Percentiles rank a stretch among this genome's conserved stretches.
Evolutionary conservation across 163 green algal species (phyloP).

Genomic region (Chlamydomonas reinhardtii): DNA sequence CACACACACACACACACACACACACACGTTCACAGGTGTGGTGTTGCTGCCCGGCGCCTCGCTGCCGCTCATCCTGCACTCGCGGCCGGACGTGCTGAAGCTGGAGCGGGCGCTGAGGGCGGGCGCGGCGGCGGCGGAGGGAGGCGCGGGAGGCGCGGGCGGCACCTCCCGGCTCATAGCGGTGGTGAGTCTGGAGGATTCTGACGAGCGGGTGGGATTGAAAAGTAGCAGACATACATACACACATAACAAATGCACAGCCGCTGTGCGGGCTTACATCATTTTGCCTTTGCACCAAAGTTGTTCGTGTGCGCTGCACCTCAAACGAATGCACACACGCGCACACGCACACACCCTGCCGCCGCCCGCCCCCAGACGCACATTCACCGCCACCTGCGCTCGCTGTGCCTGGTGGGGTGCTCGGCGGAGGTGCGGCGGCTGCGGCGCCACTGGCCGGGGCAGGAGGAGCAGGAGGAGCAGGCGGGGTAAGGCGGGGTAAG

Average conservation of each 20-base stretch:
- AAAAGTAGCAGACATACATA: no score
- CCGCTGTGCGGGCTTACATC: no score
- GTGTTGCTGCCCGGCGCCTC: constrained; percentile 30
- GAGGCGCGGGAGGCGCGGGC: neutral
- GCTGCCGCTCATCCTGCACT: constrained; percentile 37
- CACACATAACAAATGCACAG: no score
- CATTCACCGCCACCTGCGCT: neutral
- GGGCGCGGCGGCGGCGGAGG: neutral
- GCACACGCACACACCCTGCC: no score
- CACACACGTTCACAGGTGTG: neutral
- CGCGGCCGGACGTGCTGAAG: constrained; percentile 22
- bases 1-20: neutral
- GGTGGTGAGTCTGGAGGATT: constrained; percentile 37
- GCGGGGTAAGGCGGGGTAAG: no score
- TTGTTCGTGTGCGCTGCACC: no score
- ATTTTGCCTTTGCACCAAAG: no score
- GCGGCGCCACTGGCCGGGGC: neutral
- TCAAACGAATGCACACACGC: no score
- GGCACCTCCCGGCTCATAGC: constrained; percentile 15
- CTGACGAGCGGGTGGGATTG: no score
- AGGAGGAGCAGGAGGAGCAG: neutral
- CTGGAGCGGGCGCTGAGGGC: constrained; percentile 27
- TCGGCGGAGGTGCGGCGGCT: constrained; percentile 30
- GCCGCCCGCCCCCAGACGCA: constrained; percentile 6
- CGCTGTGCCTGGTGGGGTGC: constrained; percentile 24